phyloP scores from a whole-genome alignment of 192 early-diverging fungal species.

The Physocladia obscura region DNA sequence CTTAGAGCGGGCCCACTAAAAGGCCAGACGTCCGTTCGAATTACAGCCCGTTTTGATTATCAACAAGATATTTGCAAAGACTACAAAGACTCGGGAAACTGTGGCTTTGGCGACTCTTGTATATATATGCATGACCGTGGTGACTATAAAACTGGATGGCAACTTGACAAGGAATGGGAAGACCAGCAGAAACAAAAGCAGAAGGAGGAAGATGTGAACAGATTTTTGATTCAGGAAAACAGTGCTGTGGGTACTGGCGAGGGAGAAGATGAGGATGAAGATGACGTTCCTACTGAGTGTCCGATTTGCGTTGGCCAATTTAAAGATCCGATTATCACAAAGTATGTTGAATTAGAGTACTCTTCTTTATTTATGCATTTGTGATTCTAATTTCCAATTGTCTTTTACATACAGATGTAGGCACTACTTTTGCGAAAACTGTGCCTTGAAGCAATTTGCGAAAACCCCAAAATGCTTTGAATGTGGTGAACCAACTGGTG shows the following conservation, averaged over 20 bases:
- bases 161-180: constrained; percentile 98
- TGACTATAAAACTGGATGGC: constrained; percentile 95
- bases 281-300: constrained; percentile 93
- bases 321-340: constrained; percentile 85
- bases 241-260: constrained; percentile 44
- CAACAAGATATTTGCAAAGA: constrained; percentile 99
- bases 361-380: too few species aligned
- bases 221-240: constrained; percentile 41
- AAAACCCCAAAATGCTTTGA: constrained; percentile 89
- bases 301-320: constrained; percentile 89
- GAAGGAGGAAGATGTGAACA: constrained; percentile 49
- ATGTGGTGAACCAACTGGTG: constrained; percentile 80
- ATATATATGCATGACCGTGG: constrained; percentile 97
- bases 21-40: constrained; percentile 71
- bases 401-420: constrained; percentile 67
- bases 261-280: constrained; percentile 55
- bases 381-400: too few species aligned
- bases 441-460: constrained; percentile 79
- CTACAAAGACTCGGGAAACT: constrained; percentile 77
- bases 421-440: constrained; percentile 96
- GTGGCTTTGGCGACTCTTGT: constrained; percentile 98
- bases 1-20: constrained; percentile 70
- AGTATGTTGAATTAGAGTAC: too few species aligned
- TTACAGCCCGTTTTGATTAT: constrained; percentile 89
- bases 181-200: constrained; percentile 63